Evolutionary conservation across 2,329 filamentous ascomycete species (phyloP).

Genomic region (Decorospora gaudefroyi): DNA sequence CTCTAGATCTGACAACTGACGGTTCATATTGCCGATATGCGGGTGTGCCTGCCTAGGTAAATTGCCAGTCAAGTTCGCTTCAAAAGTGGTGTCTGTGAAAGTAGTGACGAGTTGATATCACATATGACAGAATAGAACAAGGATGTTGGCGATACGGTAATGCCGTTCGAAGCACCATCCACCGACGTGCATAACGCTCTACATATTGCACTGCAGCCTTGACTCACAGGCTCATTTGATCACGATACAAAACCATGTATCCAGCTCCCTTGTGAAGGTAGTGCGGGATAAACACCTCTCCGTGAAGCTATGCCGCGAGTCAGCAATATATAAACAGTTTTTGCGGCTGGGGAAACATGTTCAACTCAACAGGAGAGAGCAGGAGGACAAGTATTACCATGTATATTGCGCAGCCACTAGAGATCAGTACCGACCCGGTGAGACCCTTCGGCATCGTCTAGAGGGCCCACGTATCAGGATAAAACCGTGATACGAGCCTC

Average conservation of each 20-base stretch:
- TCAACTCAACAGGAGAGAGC: constrained; percentile 4
- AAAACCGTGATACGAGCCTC: constrained; percentile 12
- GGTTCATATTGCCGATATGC: constrained; percentile 6
- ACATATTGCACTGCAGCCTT: constrained; percentile 21
- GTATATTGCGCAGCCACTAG: constrained; percentile 11
- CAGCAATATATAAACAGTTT: constrained; percentile 8
- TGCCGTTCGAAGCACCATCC: constrained; percentile 18
- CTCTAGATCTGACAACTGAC: background rate
- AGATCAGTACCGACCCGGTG: constrained; percentile 1
- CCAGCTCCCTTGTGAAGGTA: background rate
- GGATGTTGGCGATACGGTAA: constrained; percentile 12
- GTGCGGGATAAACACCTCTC: constrained; percentile 1
- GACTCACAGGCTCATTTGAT: constrained; percentile 1
- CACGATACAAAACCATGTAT: background rate
- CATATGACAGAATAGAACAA: constrained; percentile 18
- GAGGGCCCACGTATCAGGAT: constrained; percentile 5
- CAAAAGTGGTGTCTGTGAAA: constrained; percentile 11
- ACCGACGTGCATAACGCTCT: constrained; percentile 5
- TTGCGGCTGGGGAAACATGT: constrained; percentile 8
- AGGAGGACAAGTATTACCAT: constrained; percentile 17
- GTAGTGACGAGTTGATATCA: constrained; percentile 12
- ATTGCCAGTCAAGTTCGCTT: constrained; percentile 8
- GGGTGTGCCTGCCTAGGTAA: constrained; percentile 9
- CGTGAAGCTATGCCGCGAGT: background rate
- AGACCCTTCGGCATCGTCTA: constrained; percentile 8